Conservation (phyloP, 306 rosid species). For the Rosa chinensis region DNA sequence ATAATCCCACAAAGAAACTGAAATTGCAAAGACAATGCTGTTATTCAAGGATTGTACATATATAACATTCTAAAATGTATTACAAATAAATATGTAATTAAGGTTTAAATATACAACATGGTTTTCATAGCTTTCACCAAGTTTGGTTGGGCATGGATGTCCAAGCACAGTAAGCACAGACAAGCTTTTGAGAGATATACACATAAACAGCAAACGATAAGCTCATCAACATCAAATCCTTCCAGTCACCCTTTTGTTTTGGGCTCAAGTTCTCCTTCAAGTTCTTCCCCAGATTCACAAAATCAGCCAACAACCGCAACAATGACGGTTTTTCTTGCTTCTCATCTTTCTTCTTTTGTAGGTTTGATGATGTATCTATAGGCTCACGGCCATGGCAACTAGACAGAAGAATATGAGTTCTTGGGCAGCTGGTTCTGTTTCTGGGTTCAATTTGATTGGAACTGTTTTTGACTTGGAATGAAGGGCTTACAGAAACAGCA, state of each 20-base stretch:
- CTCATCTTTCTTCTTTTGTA: slow-evolving; percentile 27
- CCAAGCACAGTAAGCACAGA: slow-evolving; percentile 76
- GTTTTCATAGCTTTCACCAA: slow-evolving; percentile 35
- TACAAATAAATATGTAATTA: not conserved
- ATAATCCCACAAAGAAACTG: not conserved
- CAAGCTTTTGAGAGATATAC: slow-evolving; percentile 70
- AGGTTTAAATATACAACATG: slow-evolving; percentile 3
- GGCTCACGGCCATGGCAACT: slow-evolving; percentile 41
- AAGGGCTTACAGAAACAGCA: slow-evolving; percentile 31
- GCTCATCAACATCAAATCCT: slow-evolving; percentile 75
- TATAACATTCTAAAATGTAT: not conserved
- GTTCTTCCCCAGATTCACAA: slow-evolving; percentile 49
- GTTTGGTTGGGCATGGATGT: slow-evolving; percentile 46
- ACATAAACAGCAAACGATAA: slow-evolving; percentile 87
- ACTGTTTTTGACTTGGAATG: slow-evolving; percentile 21
- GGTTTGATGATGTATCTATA: slow-evolving; percentile 23
- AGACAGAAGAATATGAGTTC: slow-evolving; percentile 23
- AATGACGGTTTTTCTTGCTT: slow-evolving; percentile 22
- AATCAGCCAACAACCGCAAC: slow-evolving; percentile 25
- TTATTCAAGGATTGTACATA: not conserved
- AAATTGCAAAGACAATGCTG: not conserved
- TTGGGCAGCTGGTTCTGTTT: slow-evolving; percentile 30
- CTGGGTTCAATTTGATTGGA: not conserved
- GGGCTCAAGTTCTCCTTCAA: slow-evolving; percentile 62
- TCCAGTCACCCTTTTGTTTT: slow-evolving; percentile 84